These are phyloP conservation scores for Cordyceps fumosorosea DNA, from an alignment of 2,329 filamentous ascomycete genomes.

Conservation along the genomic window DNA sequence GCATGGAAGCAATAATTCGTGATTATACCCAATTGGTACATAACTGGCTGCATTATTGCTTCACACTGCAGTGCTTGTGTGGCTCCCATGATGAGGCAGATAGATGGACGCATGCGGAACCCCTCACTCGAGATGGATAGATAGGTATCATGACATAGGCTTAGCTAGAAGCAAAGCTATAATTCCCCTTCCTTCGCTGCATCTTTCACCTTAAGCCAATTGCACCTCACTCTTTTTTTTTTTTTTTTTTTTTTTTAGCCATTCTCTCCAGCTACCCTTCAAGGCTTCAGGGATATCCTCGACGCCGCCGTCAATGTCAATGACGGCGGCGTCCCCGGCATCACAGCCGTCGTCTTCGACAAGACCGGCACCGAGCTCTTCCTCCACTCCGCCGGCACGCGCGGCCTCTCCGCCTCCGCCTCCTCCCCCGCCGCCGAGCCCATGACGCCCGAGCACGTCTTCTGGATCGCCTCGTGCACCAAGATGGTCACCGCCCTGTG, in stretches of 20 bases:
- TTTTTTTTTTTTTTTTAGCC: neutral
- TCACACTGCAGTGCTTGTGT: neutral
- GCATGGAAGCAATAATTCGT: neutral
- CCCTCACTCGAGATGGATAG: neutral
- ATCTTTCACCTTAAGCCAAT: too few relatives aligned
- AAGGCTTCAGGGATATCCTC: neutral
- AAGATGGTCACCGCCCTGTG: conserved; percentile 48
- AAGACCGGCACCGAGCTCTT: conserved; percentile 26
- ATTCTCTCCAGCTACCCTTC: neutral
- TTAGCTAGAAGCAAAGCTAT: neutral
- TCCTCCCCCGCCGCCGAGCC: conserved; percentile 35
- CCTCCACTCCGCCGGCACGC: conserved; percentile 40
- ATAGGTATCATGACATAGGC: neutral
- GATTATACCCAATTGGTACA: neutral
- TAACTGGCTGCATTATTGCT: neutral
- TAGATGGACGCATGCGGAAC: neutral
- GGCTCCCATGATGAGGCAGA: neutral
- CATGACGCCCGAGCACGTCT: conserved; percentile 55
- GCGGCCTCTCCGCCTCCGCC: conserved; percentile 28
- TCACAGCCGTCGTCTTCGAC: conserved; percentile 10
- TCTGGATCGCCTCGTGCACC: conserved; percentile 53
- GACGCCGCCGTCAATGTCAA: neutral
- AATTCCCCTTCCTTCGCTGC: conserved; percentile 11
- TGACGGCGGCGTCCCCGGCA: neutral
- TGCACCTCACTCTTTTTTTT: too few relatives aligned